phyloP scores from a whole-genome alignment of 1,284 basidiomycete genomes.

The Neolentinus lepideus region DNA sequence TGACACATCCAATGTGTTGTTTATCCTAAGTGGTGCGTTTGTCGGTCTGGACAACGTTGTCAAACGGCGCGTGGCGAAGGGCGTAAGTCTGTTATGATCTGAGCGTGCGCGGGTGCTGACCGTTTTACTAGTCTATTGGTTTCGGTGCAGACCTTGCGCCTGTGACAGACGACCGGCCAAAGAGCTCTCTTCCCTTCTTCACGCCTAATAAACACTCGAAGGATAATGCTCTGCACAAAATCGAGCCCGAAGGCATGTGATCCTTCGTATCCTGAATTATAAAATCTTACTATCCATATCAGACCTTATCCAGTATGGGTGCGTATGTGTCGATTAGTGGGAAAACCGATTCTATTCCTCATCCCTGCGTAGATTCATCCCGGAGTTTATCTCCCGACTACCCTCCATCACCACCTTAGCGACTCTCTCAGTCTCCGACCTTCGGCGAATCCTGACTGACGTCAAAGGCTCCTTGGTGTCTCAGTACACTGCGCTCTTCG shows the following conservation, averaged over 20 bases:
- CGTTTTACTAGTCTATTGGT: slow-evolving; percentile 66
- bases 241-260: slow-evolving; percentile 56
- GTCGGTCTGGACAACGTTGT: slow-evolving; percentile 86
- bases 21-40: slow-evolving; percentile 90
- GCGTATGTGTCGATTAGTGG: slow-evolving; percentile 11
- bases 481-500: slow-evolving; percentile 83
- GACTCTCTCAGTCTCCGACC: slow-evolving; percentile 65
- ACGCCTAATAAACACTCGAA: slow-evolving; percentile 54
- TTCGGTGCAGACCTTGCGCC: slow-evolving; percentile 67
- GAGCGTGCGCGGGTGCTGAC: not conserved
- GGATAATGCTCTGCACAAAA: slow-evolving; percentile 51
- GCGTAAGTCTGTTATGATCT: slow-evolving; percentile 43
- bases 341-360: not conserved
- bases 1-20: slow-evolving; percentile 86
- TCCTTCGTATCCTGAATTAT: not conserved
- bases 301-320: slow-evolving; percentile 88
- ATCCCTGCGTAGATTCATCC: slow-evolving; percentile 62
- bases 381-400: slow-evolving; percentile 89
- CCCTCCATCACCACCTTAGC: slow-evolving; percentile 83
- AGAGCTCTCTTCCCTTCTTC: slow-evolving; percentile 54
- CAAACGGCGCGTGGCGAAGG: slow-evolving; percentile 72
- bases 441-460: slow-evolving; percentile 87
- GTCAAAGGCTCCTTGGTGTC: slow-evolving; percentile 87
- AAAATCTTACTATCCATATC: slow-evolving; percentile 2
- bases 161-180: slow-evolving; percentile 27